Conservation (phyloP, 352 stramenopile species). For the Globisporangium sylvaticum region DNA sequence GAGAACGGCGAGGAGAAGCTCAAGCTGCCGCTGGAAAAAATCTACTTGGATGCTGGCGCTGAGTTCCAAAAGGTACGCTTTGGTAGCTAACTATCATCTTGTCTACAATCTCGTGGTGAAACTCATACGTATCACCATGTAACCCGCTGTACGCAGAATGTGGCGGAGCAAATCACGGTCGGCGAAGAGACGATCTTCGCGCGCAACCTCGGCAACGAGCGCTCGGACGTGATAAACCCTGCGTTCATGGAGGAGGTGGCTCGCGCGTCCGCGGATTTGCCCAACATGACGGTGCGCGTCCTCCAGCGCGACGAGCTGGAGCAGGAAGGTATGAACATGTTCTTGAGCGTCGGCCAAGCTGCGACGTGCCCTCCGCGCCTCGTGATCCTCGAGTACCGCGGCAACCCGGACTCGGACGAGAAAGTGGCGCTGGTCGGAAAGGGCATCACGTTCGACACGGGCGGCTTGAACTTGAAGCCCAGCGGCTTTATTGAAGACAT, state of each 20-base stretch:
- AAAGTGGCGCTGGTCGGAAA: conserved; percentile 90
- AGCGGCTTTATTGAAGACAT: conserved; percentile 90
- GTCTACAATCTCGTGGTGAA: neutral
- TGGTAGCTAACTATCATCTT: neutral
- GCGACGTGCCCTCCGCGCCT: conserved; percentile 69
- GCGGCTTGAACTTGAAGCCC: conserved; percentile 94
- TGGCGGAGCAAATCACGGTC: conserved; percentile 59
- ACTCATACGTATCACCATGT: neutral
- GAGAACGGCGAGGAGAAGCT: conserved; percentile 63
- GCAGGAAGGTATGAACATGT: conserved; percentile 84
- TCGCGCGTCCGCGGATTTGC: conserved; percentile 55
- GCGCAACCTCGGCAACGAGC: conserved; percentile 81
- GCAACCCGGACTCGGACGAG: conserved; percentile 56
- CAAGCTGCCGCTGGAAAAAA: conserved; percentile 57
- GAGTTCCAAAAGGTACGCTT: conserved; percentile 52
- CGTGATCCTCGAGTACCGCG: conserved; percentile 80
- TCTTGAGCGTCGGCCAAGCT: conserved; percentile 75
- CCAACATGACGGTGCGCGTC: conserved; percentile 76
- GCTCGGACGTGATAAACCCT: conserved; percentile 69
- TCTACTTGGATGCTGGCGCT: conserved; percentile 47
- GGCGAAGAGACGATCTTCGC: conserved; percentile 84
- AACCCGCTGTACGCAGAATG: conserved; percentile 22
- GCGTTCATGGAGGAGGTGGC: conserved; percentile 83
- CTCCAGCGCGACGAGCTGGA: conserved; percentile 76
- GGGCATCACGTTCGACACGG: conserved; percentile 93